Conservation (phyloP, 2,329 filamentous ascomycete species). For the Onygenales sp. region DNA sequence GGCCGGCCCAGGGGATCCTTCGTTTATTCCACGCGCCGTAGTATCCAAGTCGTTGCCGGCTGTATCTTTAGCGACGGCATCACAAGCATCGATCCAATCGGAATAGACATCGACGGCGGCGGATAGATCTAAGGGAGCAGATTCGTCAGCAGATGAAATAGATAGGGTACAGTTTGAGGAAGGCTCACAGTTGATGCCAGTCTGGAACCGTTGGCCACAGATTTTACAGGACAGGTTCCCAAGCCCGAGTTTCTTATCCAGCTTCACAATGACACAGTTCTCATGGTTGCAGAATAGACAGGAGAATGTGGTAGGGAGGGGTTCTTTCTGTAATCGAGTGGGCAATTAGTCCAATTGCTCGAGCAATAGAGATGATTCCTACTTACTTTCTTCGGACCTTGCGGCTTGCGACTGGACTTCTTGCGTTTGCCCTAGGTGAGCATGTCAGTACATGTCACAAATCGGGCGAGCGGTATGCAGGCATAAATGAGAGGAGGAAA, state of each 20-base stretch:
- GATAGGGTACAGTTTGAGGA: neutral
- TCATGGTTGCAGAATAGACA: slow-evolving; percentile 99
- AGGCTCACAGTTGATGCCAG: slow-evolving; percentile 73
- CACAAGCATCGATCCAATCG: slow-evolving; percentile 96
- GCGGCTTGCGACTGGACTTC: slow-evolving; percentile 69
- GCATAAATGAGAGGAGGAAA: too few species aligned
- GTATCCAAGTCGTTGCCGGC: slow-evolving; percentile 13
- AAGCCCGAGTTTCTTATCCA: slow-evolving; percentile 86
- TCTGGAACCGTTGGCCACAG: slow-evolving; percentile 90
- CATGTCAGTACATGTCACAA: neutral
- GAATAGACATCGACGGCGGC: slow-evolving; percentile 91
- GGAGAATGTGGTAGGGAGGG: slow-evolving; percentile 66
- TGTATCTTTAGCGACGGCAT: slow-evolving; percentile 56
- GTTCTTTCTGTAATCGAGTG: slow-evolving; percentile 30
- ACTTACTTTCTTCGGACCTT: slow-evolving; percentile 70
- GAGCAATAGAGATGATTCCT: neutral
- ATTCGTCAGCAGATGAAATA: neutral
- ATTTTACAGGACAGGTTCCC: slow-evolving; percentile 83
- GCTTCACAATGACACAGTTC: slow-evolving; percentile 77
- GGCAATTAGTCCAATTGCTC: neutral
- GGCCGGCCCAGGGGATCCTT: neutral
- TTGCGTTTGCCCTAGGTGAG: slow-evolving; percentile 74
- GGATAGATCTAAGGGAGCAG: slow-evolving; percentile 58
- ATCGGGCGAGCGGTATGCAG: too few species aligned
- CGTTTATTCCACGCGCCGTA: slow-evolving; percentile 2